Conservation (phyloP, 1,284 basidiomycete species). For the Phellopilus nigrolimitatus region DNA sequence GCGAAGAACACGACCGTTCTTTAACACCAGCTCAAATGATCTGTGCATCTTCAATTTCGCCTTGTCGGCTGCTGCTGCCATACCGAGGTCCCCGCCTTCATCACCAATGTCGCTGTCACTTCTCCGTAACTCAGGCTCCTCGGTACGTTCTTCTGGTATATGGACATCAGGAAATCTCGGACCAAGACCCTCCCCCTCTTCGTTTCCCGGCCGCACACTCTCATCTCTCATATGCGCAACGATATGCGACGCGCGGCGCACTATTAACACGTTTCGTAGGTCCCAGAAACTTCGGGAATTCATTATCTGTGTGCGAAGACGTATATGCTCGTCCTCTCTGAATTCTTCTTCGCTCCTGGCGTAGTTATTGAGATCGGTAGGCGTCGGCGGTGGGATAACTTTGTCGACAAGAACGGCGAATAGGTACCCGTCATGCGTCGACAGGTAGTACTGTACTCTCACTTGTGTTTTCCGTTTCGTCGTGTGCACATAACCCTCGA, state of each 20-base stretch:
- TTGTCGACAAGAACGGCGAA: constrained; percentile 52
- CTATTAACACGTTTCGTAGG: constrained; percentile 56
- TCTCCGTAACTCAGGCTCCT: constrained; percentile 36
- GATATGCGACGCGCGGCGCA: constrained; percentile 58
- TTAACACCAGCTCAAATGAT: constrained; percentile 73
- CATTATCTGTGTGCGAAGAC: constrained; percentile 65
- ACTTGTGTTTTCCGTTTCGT: constrained; percentile 58
- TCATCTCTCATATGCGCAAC: constrained; percentile 29
- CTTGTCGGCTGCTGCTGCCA: constrained; percentile 42
- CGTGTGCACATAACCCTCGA: constrained; percentile 79
- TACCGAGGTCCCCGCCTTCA: constrained; percentile 60
- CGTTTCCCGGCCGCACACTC: constrained; percentile 29
- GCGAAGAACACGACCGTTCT: constrained; percentile 61
- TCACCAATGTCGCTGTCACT: constrained; percentile 52
- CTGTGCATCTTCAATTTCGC: constrained; percentile 52
- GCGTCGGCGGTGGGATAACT: constrained; percentile 67
- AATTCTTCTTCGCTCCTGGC: constrained; percentile 31
- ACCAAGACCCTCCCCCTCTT: constrained; percentile 26
- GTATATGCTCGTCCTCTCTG: constrained; percentile 48
- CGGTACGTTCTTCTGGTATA: constrained; percentile 35
- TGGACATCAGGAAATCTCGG: constrained; percentile 28
- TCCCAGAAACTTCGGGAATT: constrained; percentile 64
- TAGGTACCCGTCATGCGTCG: constrained; percentile 68
- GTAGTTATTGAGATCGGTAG: constrained; percentile 37
- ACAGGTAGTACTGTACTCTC: constrained; percentile 63